These are phyloP conservation scores for Rhizoclosmatium globosum DNA, from an alignment of 192 early-diverging fungal genomes.

Conservation along the genomic window DNA sequence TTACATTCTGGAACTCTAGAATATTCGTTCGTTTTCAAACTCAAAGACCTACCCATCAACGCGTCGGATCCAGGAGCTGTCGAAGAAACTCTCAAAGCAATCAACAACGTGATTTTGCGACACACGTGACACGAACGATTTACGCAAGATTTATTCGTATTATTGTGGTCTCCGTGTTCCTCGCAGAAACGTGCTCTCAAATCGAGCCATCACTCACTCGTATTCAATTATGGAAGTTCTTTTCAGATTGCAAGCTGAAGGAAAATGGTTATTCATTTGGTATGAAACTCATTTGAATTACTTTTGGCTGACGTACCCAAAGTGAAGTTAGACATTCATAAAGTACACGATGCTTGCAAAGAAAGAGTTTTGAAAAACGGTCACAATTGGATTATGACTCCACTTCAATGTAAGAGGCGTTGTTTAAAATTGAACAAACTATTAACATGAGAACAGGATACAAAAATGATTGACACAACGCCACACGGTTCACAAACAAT, in stretches of 20 bases:
- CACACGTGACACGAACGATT: conserved; percentile 53
- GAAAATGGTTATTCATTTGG: conserved; percentile 42
- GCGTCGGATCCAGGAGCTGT: not conserved
- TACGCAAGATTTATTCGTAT: conserved; percentile 51
- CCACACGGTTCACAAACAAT: conserved; percentile 41
- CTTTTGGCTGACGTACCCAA: too few relatives aligned
- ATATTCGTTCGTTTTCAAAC: conserved; percentile 47
- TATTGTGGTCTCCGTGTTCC: conserved; percentile 34
- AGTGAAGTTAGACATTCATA: too few relatives aligned
- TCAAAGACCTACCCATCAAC: conserved; percentile 29
- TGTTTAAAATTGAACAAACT: too few relatives aligned
- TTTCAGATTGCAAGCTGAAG: conserved; percentile 45
- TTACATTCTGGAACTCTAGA: conserved; percentile 26
- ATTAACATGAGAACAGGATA: conserved; percentile 40
- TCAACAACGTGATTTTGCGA: conserved; percentile 56
- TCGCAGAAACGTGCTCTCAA: not conserved
- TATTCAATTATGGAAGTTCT: conserved; percentile 52
- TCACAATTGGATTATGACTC: conserved; percentile 53
- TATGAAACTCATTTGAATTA: not conserved
- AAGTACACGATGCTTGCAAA: too few relatives aligned
- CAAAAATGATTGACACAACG: conserved; percentile 42
- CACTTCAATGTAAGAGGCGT: conserved; percentile 28
- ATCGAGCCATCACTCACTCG: conserved; percentile 41
- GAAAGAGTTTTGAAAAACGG: conserved; percentile 37
- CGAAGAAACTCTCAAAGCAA: conserved; percentile 41